These are phyloP conservation scores for Talaromyces sp. DNA, from an alignment of 2,329 filamentous ascomycete genomes.

Conservation along the genomic window DNA sequence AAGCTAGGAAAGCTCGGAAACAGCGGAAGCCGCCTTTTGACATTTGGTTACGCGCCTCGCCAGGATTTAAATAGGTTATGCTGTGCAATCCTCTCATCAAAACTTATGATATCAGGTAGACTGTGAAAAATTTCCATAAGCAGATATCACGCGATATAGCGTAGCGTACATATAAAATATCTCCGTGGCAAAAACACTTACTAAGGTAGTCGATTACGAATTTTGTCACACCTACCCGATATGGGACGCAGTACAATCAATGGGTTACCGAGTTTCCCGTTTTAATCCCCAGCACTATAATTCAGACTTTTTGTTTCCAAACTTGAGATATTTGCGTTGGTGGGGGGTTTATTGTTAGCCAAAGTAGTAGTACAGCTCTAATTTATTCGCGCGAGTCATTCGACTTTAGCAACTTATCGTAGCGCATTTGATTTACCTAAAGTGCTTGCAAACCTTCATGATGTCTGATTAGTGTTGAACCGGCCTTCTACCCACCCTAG, in stretches of 20 bases:
- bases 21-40: neutral
- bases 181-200: no score
- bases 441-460: neutral
- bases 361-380: neutral
- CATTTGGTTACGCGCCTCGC: neutral
- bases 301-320: neutral
- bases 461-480: neutral
- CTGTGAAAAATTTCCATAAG: neutral
- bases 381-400: neutral
- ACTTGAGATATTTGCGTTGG: neutral
- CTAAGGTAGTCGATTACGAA: no score
- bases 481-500: neutral
- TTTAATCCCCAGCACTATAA: neutral
- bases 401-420: neutral
- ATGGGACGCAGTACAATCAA: no score
- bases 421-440: neutral
- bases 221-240: no score
- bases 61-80: neutral
- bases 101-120: neutral
- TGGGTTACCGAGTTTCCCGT: neutral
- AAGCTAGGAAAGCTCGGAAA: neutral
- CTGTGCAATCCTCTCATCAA: neutral
- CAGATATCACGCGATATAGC: neutral
- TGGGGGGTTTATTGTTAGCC: neutral
- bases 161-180: no score